phyloP scores from a whole-genome alignment of 176 grass and related monocot genomes.

The Alopecurus myosuroides region DNA sequence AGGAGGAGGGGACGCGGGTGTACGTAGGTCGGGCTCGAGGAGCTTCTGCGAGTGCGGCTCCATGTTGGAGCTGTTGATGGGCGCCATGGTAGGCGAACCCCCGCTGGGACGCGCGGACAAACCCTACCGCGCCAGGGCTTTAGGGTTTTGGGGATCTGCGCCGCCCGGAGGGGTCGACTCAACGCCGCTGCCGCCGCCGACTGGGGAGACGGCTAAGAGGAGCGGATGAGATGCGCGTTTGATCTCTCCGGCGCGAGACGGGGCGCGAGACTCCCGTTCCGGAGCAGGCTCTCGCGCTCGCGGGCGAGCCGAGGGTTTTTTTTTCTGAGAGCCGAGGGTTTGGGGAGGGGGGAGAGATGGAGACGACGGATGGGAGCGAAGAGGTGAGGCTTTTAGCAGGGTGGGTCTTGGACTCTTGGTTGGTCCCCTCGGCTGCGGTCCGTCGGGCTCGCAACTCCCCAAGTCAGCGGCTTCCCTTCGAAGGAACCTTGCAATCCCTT shows the following conservation, averaged over 20 bases:
- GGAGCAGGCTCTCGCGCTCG: conserved; percentile 23
- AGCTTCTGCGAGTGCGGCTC: conserved; percentile 90
- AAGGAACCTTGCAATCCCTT: not conserved
- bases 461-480: not conserved
- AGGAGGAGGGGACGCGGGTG: not conserved
- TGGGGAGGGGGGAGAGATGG: not conserved
- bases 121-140: conserved; percentile 52
- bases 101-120: not conserved
- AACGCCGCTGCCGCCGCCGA: not conserved
- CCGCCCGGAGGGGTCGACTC: not conserved
- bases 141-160: conserved; percentile 45
- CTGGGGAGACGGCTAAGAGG: not conserved
- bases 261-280: not conserved
- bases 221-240: not conserved
- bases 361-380: not conserved
- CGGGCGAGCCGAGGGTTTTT: conserved; percentile 32
- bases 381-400: not conserved
- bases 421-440: not conserved
- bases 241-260: not conserved
- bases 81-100: conserved; percentile 53
- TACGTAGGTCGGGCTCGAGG: conserved; percentile 82
- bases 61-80: conserved; percentile 80
- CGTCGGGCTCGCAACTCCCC: not conserved
- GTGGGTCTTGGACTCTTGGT: not conserved
- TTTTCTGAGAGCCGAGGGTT: conserved; percentile 36